Evolutionary conservation across 306 rosid genomes (phyloP).

Genomic region (Acacia acuminata): DNA sequence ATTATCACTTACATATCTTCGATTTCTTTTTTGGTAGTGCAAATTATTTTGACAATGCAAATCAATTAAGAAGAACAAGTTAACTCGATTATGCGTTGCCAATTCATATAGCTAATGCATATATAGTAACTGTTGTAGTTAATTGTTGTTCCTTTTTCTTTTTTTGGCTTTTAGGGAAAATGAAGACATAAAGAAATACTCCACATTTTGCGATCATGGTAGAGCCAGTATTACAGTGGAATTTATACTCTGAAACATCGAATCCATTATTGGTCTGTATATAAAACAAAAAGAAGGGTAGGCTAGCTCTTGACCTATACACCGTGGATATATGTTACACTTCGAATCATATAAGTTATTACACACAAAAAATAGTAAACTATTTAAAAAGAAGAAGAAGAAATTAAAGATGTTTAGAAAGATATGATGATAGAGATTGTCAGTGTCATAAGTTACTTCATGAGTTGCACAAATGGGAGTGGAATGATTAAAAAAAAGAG

Average conservation of each 20-base stretch:
- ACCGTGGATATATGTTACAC: neutral
- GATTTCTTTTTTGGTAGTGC: neutral
- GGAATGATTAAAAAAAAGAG: neutral
- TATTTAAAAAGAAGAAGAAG: too few species aligned
- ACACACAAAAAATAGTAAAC: too few species aligned
- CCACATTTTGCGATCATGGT: neutral
- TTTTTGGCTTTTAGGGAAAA: neutral
- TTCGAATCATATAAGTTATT: too few species aligned
- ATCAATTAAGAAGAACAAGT: neutral
- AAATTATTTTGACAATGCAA: neutral
- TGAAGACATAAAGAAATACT: neutral
- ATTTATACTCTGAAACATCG: neutral
- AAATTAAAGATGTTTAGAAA: too few species aligned
- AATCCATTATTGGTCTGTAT: neutral
- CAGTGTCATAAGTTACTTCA: neutral
- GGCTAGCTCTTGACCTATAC: neutral
- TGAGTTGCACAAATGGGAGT: neutral
- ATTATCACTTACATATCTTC: neutral
- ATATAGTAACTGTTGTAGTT: neutral
- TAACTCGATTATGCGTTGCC: neutral
- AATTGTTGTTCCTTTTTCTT: neutral
- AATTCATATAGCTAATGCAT: neutral
- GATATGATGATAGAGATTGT: neutral
- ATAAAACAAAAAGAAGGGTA: neutral
- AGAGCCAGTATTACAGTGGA: neutral